Base-by-base conservation (phyloP, 805 yeast genomes). In the Yamadazyma takamatsuzukensis region DNA sequence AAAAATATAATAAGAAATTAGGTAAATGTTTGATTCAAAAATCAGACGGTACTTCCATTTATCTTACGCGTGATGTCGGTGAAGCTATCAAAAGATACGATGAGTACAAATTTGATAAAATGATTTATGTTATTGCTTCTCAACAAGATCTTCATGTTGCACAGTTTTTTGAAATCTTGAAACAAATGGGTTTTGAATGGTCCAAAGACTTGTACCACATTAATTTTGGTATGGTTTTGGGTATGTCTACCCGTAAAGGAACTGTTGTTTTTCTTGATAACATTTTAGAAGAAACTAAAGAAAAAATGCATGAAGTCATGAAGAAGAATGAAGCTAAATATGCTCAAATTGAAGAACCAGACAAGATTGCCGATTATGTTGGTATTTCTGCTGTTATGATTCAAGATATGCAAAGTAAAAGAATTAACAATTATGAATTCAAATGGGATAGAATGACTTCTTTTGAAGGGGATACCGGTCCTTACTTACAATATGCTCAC, bases 391-490 rank as follows among this genome's bases (percentile, higher is more conserved):
- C 98, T 5, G 95, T 93, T 40, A 89, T 93, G 96, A 85, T 93
- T 53, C 99, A 93, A 73, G 99, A 93, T 64, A 89, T 93, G 97
- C 94, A 86, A 65, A 80, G 95, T 40, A 93, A 93, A 70, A 83
- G 99, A 64, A 76, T 90, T 63, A 88, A 90, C 71, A 90, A 93
- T 68, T 93, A 93, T 68, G 86, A 81, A 52, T 93, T 93, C 68
- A 85, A 87, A 63, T 93, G 98, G 98, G 87, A 85, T 51, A 83
- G 98, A 70, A 93, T 93, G 97, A 74, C 84, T 27, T 87, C 97
- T 3, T 89, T 93, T 47, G 98, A 93, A 71, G 98, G 98, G 64
- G 98, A 93, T 64, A 93, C 98, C 36, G 98, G 98, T 58, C 97
- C 98, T 39, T 93, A 93, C 67, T 74, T 93, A 59, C 98, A 93